Percentiles rank a stretch among this genome's conserved stretches.
Conservation (phyloP, 352 stramenopile species). For the Phytophthora nicotianae region DNA sequence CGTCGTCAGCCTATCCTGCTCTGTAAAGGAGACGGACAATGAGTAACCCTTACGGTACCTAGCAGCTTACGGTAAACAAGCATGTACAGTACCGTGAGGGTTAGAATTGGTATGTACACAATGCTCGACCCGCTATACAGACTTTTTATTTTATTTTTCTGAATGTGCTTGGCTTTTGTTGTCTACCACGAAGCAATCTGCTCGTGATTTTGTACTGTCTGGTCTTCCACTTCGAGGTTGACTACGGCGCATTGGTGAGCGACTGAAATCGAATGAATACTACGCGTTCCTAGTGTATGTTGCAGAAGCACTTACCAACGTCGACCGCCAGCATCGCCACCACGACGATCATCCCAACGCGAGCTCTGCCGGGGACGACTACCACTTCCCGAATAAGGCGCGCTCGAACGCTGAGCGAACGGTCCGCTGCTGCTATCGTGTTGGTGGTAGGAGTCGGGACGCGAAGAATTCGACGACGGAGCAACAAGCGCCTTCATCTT, state of each 20-base stretch:
- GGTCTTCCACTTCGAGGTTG: slow-evolving; percentile 12
- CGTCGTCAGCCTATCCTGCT: no score
- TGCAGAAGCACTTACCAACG: slow-evolving; percentile 28
- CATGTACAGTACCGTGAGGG: no score
- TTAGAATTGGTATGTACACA: no score
- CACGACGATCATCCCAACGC: slow-evolving; percentile 73
- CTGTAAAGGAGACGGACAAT: no score
- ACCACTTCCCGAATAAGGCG: slow-evolving; percentile 44
- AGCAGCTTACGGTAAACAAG: no score
- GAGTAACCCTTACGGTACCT: no score
- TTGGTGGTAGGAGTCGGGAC: slow-evolving; percentile 50
- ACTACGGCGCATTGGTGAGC: not conserved
- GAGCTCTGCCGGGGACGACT: slow-evolving; percentile 64
- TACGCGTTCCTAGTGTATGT: not conserved
- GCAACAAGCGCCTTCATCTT: slow-evolving; percentile 88
- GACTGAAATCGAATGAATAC: slow-evolving; percentile 4
- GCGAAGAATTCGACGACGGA: slow-evolving; percentile 46
- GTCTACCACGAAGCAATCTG: slow-evolving; percentile 23
- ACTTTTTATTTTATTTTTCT: slow-evolving; percentile 43
- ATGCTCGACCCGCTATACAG: slow-evolving; percentile 11
- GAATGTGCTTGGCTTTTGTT: slow-evolving; percentile 20
- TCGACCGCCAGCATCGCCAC: slow-evolving; percentile 31
- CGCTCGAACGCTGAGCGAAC: slow-evolving; percentile 63
- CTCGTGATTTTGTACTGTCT: slow-evolving; percentile 17
- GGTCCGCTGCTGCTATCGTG: slow-evolving; percentile 52